phyloP scores from a whole-genome alignment of 495 filamentous ascomycete genomes.

The Saxophila tyrrhenica region DNA sequence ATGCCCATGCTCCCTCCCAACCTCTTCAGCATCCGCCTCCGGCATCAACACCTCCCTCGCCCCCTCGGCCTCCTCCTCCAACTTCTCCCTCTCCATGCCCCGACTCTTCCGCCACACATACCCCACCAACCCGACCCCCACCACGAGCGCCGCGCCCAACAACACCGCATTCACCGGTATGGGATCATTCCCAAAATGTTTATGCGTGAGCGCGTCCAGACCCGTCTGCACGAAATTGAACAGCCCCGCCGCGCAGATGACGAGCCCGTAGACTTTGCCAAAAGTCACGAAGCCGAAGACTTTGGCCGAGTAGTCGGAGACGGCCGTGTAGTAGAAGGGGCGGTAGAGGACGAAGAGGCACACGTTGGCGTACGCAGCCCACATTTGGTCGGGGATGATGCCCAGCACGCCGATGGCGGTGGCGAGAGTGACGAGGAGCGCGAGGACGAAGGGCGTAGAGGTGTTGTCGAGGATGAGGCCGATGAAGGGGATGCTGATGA shows the following conservation, averaged over 20 bases:
- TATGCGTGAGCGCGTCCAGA: constrained; percentile 69
- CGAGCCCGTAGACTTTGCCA: constrained; percentile 87
- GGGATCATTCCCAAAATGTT: constrained; percentile 58
- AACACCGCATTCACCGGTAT: constrained; percentile 67
- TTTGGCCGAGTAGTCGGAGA: constrained; percentile 82
- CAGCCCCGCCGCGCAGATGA: constrained; percentile 80
- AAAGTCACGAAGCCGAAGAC: constrained; percentile 95
- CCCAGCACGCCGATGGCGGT: constrained; percentile 72
- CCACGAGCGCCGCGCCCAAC: constrained; percentile 45
- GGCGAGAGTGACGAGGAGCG: constrained; percentile 57
- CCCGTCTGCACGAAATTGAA: constrained; percentile 79
- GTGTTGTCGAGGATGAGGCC: constrained; percentile 70
- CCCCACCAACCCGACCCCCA: constrained; percentile 27
- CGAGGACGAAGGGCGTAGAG: constrained; percentile 63
- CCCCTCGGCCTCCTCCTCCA: constrained; percentile 31
- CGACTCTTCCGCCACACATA: constrained; percentile 28
- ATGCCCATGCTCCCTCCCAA: constrained; percentile 10
- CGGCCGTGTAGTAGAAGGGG: constrained; percentile 66
- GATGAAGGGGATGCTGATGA: constrained; percentile 78
- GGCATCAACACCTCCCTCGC: constrained; percentile 29
- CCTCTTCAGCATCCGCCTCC: constrained; percentile 2
- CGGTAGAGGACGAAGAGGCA: constrained; percentile 67
- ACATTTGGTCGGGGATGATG: constrained; percentile 50
- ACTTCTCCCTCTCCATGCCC: constrained; percentile 21
- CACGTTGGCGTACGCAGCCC: constrained; percentile 69